phyloP scores from a whole-genome alignment of 208 protist species.

The Wallacemonas rigidus region DNA sequence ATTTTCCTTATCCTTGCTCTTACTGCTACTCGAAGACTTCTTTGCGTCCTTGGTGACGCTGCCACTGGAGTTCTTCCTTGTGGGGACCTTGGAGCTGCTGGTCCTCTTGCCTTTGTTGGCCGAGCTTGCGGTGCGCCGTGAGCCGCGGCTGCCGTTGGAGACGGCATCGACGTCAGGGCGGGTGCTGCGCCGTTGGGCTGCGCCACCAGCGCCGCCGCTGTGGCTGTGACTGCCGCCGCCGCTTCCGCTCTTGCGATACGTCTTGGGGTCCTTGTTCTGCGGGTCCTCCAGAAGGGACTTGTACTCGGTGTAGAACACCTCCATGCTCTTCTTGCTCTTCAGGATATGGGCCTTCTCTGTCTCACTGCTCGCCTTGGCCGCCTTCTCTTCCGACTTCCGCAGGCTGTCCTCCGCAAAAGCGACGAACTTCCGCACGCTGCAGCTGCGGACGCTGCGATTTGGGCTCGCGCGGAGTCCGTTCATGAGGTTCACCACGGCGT shows the following conservation, averaged over 20 bases:
- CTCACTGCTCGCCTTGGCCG: constrained; percentile 36
- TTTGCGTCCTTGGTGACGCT: constrained; percentile 1
- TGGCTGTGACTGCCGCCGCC: constrained; percentile 18
- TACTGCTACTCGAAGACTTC: constrained; percentile 9
- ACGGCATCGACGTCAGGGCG: constrained; percentile 3
- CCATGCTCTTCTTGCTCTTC: constrained; percentile 55
- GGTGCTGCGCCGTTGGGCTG: neutral
- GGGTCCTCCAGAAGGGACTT: constrained; percentile 53
- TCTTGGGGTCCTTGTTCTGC: constrained; percentile 52
- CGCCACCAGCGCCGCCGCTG: constrained; percentile 17
- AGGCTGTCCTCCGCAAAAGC: constrained; percentile 56
- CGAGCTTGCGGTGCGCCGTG: constrained; percentile 1
- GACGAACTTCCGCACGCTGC: constrained; percentile 62
- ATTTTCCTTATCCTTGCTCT: constrained; percentile 10
- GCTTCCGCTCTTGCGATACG: constrained; percentile 42
- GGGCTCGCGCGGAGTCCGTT: constrained; percentile 33
- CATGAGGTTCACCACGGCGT: constrained; percentile 33
- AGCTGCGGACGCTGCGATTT: constrained; percentile 54
- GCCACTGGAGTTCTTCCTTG: constrained; percentile 18
- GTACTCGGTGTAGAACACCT: constrained; percentile 61
- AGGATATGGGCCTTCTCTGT: constrained; percentile 34
- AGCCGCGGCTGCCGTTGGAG: constrained; percentile 25
- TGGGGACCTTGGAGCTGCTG: constrained; percentile 10
- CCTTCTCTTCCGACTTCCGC: constrained; percentile 34
- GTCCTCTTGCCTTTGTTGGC: constrained; percentile 5